Evolutionary conservation across 352 stramenopile species (phyloP).

Genomic region (Chrysophaeum taylorii): DNA sequence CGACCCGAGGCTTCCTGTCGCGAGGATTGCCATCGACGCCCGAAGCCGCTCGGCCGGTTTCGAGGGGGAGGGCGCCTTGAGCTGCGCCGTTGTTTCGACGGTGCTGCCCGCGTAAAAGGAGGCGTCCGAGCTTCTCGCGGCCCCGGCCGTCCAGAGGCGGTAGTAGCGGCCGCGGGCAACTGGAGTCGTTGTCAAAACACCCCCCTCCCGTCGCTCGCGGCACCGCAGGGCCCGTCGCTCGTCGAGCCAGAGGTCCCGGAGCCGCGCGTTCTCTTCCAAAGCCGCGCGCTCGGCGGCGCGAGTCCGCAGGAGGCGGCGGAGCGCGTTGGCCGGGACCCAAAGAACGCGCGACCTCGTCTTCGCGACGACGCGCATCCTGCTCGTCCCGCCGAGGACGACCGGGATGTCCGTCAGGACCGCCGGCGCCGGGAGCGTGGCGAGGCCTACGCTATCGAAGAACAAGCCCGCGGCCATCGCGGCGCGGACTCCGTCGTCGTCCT

Average conservation of each 20-base stretch:
- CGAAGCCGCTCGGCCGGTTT: too few species aligned
- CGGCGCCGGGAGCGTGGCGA: not conserved
- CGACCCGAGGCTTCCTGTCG: not conserved
- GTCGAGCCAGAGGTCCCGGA: not conserved
- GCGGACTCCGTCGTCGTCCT: conserved; percentile 2
- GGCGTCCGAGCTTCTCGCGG: too few species aligned
- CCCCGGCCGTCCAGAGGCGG: too few species aligned
- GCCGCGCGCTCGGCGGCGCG: not conserved
- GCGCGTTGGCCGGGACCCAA: not conserved
- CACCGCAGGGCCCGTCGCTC: not conserved
- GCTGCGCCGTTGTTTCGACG: too few species aligned
- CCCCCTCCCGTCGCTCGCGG: not conserved
- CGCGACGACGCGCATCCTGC: not conserved
- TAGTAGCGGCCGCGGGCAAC: too few species aligned
- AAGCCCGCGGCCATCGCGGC: not conserved
- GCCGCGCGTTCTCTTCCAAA: not conserved
- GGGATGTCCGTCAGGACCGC: not conserved
- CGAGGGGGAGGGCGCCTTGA: too few species aligned
- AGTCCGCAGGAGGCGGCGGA: not conserved
- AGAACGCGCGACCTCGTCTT: not conserved
- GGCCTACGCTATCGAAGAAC: not conserved
- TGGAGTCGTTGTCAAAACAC: too few species aligned
- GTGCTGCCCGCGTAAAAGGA: too few species aligned
- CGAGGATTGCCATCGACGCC: too few species aligned
- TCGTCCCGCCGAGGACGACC: not conserved